Evolutionary conservation across 768 basidiomycete genomes (phyloP), one percentile per base, ranked within the genome.

Genomic region (Pleurotus ostreatus): DNA sequence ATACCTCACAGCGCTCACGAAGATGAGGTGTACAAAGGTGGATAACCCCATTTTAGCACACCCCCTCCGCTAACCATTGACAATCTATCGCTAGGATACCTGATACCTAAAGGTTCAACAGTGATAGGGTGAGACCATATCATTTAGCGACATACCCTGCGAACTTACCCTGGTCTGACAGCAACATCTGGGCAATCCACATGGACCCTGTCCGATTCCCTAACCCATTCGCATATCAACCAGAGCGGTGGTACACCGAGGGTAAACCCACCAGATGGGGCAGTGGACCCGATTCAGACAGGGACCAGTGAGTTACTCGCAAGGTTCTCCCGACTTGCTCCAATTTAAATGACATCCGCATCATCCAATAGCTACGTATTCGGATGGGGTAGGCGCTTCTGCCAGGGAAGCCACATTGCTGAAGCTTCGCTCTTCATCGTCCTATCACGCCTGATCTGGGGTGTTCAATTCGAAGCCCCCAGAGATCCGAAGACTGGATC

Each of bases 341-440:
- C 15, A 25, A 38, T 38, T n/a, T 7, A 45, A 5, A n/a, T 18
- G 18, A n/a, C 43, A 56, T 13, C 47, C 51, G 37, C 37, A 41
- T 25, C 12, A 20, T 16, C 30, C 45, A 34, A 22, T 30, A 62
- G 59, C 43, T 61, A 61, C 40, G 59, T 62, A 16, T 72, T 70
- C 56, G 63, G 70, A n/a, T 70, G 65, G 57, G 69, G 68, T 39
- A 39, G 70, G 46, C 65, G 68, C 18, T 64, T 68, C 56, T 70
- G 68, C 47, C 69, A 59, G 11, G 62, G 61, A 2, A 57, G 57
- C 18, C 56, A 56, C 41, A 61, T 66, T 47, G 63, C 68, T n/a
- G 63, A 62, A 39, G 60, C 51, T 18, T 62, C 61, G 16, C 49
- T 63, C 5, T 64, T 62, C 57, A 59, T 56, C 8, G 47, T 54